phyloP scores from a whole-genome alignment of 2,329 filamentous ascomycete genomes.

The Alternaria dauci region DNA sequence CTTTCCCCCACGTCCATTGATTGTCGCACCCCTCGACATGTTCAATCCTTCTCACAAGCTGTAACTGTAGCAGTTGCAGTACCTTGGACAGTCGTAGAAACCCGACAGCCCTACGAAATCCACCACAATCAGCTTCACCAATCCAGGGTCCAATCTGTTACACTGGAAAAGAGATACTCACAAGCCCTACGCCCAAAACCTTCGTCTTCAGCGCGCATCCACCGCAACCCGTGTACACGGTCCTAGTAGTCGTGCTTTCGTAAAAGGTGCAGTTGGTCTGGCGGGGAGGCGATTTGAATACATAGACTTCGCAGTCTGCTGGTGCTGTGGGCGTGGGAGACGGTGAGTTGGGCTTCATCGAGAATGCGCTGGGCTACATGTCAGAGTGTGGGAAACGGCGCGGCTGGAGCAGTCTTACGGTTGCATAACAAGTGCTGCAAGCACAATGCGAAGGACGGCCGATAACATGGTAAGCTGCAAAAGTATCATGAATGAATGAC shows the following conservation, averaged over 20 bases:
- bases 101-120: slow-evolving; percentile 29
- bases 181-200: slow-evolving; percentile 35
- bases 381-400: neutral
- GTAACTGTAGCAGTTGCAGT: slow-evolving; percentile 15
- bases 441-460: neutral
- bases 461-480: neutral
- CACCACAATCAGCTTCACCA: slow-evolving; percentile 7
- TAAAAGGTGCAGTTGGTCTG: slow-evolving; percentile 35
- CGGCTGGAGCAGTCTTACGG: neutral
- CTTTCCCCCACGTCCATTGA: neutral
- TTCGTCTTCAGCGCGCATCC: slow-evolving; percentile 33
- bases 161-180: slow-evolving; percentile 15
- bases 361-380: neutral
- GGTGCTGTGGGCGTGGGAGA: slow-evolving; percentile 1
- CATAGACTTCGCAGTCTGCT: slow-evolving; percentile 25
- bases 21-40: neutral
- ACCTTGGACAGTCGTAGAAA: slow-evolving; percentile 18
- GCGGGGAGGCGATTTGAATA: slow-evolving; percentile 30
- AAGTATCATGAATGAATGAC: neutral
- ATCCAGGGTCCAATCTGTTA: neutral
- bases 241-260: slow-evolving; percentile 32
- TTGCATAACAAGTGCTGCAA: slow-evolving; percentile 6
- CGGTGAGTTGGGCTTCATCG: neutral
- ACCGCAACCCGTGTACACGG: slow-evolving; percentile 38
- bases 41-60: slow-evolving; percentile 13